Base-by-base conservation (phyloP, 2,329 filamentous ascomycete species). In the Xylaria sp. region DNA sequence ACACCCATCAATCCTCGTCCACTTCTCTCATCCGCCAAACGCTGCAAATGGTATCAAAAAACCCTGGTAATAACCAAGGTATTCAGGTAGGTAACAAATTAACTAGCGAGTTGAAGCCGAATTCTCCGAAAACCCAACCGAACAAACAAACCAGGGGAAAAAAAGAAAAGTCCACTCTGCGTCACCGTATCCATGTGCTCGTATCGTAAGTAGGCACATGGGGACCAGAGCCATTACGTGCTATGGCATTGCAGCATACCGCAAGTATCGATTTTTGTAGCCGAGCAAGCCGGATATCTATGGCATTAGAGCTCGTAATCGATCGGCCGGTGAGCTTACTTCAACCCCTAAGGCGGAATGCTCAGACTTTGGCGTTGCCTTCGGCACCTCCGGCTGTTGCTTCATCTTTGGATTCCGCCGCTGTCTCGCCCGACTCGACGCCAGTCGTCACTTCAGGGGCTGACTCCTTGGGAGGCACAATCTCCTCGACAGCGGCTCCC, bases 31-130 rank as follows among this genome's bases (percentile, higher is more conserved):
- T 56, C 60, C 34, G 28, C 23, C 34, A 52, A 68, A 63, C 41
- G 59, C 63, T 56, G 25, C 59, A 69, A 69, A 69, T 66, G 67
- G 67, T 69, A 69, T 69, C 63, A 66, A 60, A 57, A 57, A 60
- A 41, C 46, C 36, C 55, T 25, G 18, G 23, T 34, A 59, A 62
- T 28, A 66, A 34, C 53, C 23, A 45, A 59, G 52, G 36, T n/a
- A 50, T 30, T 48, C 18, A 48, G 23, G 23, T 52, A 50, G 57
- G 28, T 46, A 60, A 67, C 25, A 36, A 41, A 48, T 52, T 30
- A 65, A 56, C 46, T 48, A 25, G 41, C 28, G 48, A 23, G 34
- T 32, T 8, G 20, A 63, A 48, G 53, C 53, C 13, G 10, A 46
- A 20, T 5, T 59, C 34, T 20, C 57, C 28, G 32, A 58, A 50